A percentile compares a stretch with the other conserved stretches of the same genome.
phyloP scores from a whole-genome alignment of 2,329 filamentous ascomycete genomes.

The Verticillium isaacii region DNA sequence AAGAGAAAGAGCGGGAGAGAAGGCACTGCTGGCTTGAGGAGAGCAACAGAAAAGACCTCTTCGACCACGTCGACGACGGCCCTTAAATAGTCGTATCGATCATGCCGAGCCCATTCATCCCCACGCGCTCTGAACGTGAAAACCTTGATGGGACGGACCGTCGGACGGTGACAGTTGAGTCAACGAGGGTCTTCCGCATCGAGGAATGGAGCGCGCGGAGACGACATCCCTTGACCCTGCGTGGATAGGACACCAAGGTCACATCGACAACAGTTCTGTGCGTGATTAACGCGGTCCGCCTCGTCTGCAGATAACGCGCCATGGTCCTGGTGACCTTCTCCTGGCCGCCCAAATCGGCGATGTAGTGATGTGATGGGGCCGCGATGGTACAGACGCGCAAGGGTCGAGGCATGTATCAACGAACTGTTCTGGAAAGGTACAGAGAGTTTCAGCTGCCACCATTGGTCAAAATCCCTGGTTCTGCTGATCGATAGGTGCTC shows the following conservation, averaged over 20 bases:
- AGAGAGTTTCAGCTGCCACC: background rate
- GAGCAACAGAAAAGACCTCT: background rate
- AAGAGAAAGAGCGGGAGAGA: background rate
- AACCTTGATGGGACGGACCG: background rate
- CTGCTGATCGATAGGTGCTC: background rate
- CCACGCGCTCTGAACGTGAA: background rate
- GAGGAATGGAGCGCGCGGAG: background rate
- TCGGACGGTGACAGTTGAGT: background rate
- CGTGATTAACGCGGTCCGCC: background rate
- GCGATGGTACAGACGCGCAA: background rate
- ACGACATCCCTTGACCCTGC: background rate
- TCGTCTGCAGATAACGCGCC: background rate
- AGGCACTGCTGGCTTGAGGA: background rate
- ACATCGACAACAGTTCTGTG: background rate
- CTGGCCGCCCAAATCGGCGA: background rate
- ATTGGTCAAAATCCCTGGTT: background rate
- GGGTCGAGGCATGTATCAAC: background rate
- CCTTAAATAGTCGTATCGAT: background rate
- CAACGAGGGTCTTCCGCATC: background rate
- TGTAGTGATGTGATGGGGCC: background rate
- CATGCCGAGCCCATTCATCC: background rate
- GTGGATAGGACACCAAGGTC: background rate
- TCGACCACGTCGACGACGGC: background rate
- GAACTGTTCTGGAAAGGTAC: background rate
- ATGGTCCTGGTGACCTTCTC: background rate